These are phyloP conservation scores for Didymella arachidicola DNA, from an alignment of 2,329 filamentous ascomycete species.

Conservation along the genomic window DNA sequence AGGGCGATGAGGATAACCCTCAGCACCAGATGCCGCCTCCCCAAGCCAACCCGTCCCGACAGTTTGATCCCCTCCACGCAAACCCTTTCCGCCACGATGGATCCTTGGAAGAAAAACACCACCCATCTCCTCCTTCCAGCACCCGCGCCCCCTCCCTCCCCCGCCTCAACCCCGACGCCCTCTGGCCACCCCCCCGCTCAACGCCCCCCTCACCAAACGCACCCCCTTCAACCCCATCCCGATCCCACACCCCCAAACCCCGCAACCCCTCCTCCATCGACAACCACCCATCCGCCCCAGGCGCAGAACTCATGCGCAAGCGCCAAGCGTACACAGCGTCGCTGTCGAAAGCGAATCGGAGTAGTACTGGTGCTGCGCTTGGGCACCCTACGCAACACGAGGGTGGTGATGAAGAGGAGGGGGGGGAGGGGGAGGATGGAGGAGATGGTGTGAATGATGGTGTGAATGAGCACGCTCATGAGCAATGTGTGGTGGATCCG, in stretches of 20 bases:
- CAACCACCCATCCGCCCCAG: not conserved
- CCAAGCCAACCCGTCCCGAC: not conserved
- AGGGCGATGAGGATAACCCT: not conserved
- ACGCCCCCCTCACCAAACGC: not conserved
- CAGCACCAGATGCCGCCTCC: slow-evolving; percentile 1
- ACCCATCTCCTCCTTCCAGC: not conserved
- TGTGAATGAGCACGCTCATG: not conserved
- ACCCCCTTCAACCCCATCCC: not conserved
- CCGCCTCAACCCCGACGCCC: not conserved
- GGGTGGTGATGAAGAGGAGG: not conserved
- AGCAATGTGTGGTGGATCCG: not conserved
- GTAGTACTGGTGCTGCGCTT: not conserved
- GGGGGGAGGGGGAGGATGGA: too few species aligned
- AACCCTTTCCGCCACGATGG: not conserved
- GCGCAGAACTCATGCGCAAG: slow-evolving; percentile 16
- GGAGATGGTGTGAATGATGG: too few species aligned
- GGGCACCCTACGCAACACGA: not conserved
- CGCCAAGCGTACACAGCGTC: slow-evolving; percentile 17
- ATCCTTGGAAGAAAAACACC: not conserved
- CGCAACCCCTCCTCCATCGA: not conserved
- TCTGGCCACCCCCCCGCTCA: not conserved
- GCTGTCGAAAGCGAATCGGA: not conserved
- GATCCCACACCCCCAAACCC: not conserved
- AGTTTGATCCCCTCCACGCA: not conserved
- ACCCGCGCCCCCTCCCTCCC: not conserved